Percentiles rank a stretch among this genome's conserved stretches.
phyloP scores from a whole-genome alignment of 73 alveolate genomes.

The Tetrahymena malaccensis region DNA sequence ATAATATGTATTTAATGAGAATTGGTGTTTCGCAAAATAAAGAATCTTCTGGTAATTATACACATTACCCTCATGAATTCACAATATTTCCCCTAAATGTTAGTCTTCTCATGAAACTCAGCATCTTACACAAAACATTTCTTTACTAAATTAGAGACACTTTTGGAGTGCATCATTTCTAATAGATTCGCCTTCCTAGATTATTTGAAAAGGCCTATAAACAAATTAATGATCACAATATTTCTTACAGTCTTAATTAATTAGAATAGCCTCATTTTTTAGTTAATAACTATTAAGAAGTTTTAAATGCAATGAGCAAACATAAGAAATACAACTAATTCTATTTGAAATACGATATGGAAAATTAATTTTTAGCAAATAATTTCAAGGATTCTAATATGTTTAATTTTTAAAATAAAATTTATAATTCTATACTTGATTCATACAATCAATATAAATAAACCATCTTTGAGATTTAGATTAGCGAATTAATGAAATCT shows the following conservation, averaged over 20 bases:
- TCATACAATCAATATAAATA: neutral
- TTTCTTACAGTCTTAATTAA: neutral
- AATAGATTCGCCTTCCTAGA: neutral
- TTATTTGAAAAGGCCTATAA: neutral
- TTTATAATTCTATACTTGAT: neutral
- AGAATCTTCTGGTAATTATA: neutral
- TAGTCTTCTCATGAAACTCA: neutral
- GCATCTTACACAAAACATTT: neutral
- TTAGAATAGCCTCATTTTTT: neutral
- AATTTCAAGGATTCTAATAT: neutral
- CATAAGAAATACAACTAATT: neutral
- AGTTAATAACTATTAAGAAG: neutral
- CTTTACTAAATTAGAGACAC: neutral
- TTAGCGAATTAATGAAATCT: neutral
- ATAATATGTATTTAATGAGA: neutral
- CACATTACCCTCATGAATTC: neutral
- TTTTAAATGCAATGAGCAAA: neutral
- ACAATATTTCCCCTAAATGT: neutral
- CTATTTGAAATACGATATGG: neutral
- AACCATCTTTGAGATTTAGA: neutral
- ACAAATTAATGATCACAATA: neutral
- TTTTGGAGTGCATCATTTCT: neutral
- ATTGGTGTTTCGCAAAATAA: neutral
- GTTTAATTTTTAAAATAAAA: no score
- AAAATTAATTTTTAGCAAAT: neutral